Evolutionary conservation across 257 asterid genomes (phyloP), one percentile per base, ranked within the genome.

Genomic region (Scutellaria baicalensis): DNA sequence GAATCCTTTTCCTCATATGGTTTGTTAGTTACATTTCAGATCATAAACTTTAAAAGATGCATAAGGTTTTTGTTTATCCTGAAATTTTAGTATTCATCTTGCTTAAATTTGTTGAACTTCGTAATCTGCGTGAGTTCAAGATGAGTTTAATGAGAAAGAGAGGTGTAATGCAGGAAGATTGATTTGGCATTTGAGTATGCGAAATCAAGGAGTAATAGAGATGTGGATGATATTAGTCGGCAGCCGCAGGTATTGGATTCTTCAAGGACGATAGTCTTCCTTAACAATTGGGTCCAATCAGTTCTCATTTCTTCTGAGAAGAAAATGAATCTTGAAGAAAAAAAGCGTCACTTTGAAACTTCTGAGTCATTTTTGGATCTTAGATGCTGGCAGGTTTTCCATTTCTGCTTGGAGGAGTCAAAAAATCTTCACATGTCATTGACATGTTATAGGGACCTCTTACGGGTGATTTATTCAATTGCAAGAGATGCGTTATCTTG

Each of bases 381-480:
- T 54, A 91, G 86, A 66, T 89, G 91, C 77, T 93, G 97, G 98
- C 75, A 73, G 60, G 75, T 93, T 72, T 77, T 91, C 38, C 87
- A 70, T 45, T 93, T 89, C 84, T 87, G 95, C 81, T 72, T 93
- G 86, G 87, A 87, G 85, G 92, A 89, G 77, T 84, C 91, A 20
- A 76, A 79, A 51, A 81, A 83, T n/a, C 81, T 76, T 17, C 75
- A 77, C 39, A 48, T 80, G 16, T 70, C 87, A 52, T 78, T 91
- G 83, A 78, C 83, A 58, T 83, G 84, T 75, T 77, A 83, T 8
- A 82, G 81, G 82, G 92, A 89, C 74, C 79, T 93, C 40, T 78
- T 93, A 64, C 78, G 85, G 60, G 92, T 91, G 72, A 73, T 91
- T 65, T 85, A 82, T 49, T 79, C 78, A 69, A 66, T 91, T 40